Conservation (phyloP, 1,139 yeast species). For the Yamadazyma blattariae region DNA sequence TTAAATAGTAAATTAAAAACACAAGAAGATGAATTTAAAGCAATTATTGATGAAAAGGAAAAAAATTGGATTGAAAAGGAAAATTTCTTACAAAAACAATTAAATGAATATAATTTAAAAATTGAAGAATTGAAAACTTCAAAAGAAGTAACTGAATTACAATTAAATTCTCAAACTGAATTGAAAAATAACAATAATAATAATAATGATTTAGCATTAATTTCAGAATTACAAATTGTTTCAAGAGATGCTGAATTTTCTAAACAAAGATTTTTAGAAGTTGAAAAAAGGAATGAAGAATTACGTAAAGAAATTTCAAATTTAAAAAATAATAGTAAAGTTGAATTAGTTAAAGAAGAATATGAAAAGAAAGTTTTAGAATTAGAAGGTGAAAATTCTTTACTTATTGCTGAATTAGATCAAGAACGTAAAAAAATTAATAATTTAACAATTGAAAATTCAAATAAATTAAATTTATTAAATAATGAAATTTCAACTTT, state of each 20-base stretch:
- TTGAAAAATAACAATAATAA: conserved; percentile 8
- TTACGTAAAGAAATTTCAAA: conserved; percentile 63
- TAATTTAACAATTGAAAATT: conserved; percentile 31
- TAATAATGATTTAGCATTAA: conserved; percentile 20
- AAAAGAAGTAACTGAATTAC: conserved; percentile 52
- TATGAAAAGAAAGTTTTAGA: conserved; percentile 46
- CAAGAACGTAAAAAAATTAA: conserved; percentile 39
- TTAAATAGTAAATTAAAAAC: conserved; percentile 46
- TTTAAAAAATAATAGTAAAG: conserved; percentile 43
- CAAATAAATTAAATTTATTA: conserved; percentile 29
- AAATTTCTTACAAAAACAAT: conserved; percentile 38
- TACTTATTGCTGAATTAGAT: conserved; percentile 62
- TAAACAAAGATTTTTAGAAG: conserved; percentile 63
- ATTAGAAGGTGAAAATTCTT: conserved; percentile 65
- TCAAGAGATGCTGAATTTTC: conserved; percentile 74
- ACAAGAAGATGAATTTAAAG: conserved; percentile 60
- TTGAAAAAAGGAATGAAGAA: conserved; percentile 77
- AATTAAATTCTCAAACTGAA: conserved; percentile 40
- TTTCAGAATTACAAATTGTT: conserved; percentile 61
- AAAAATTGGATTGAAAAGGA: conserved; percentile 58
- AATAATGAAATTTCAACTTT: conserved; percentile 49
- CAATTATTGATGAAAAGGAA: conserved; percentile 61
- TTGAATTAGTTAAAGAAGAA: conserved; percentile 30
- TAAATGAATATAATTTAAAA: conserved; percentile 46
- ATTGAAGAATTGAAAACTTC: conserved; percentile 55